Percentiles rank a stretch among this genome's conserved stretches.
These are phyloP conservation scores for Dunaliella primolecta DNA, from an alignment of 139 green algal genomes.

Conservation along the genomic window DNA sequence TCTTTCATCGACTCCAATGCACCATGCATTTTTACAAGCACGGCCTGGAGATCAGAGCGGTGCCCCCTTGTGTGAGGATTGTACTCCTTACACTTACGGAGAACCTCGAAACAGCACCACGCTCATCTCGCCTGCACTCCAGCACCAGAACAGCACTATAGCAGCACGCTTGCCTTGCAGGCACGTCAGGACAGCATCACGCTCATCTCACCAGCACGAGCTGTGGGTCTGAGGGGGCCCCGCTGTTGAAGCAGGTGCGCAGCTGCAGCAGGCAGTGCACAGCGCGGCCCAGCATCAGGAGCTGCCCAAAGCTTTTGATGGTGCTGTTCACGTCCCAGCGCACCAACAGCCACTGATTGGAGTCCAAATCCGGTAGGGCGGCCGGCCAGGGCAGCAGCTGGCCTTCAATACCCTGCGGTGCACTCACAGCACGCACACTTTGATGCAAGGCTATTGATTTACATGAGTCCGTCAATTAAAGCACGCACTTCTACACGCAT, in stretches of 20 bases:
- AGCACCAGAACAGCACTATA: too few relatives aligned
- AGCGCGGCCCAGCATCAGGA: constrained; percentile 54
- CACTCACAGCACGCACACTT: neutral
- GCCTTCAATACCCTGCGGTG: constrained; percentile 38
- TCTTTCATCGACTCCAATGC: too few relatives aligned
- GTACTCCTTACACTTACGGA: too few relatives aligned
- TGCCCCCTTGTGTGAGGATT: too few relatives aligned
- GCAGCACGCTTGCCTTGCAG: too few relatives aligned
- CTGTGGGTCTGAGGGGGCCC: neutral
- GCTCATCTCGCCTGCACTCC: too few relatives aligned
- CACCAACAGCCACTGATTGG: constrained; percentile 35
- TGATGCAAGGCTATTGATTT: too few relatives aligned
- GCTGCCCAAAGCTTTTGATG: constrained; percentile 34
- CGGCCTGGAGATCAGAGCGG: too few relatives aligned
- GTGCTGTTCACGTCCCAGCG: constrained; percentile 40
- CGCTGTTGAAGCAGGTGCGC: constrained; percentile 9
- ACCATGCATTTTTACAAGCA: too few relatives aligned
- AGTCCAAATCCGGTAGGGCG: constrained; percentile 22
- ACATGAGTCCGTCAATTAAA: too few relatives aligned
- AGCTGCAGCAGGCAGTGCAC: constrained; percentile 37
- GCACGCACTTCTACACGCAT: neutral
- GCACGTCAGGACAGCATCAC: too few relatives aligned
- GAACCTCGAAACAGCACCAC: too few relatives aligned
- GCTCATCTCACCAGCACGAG: neutral
- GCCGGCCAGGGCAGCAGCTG: constrained; percentile 28